phyloP scores from a whole-genome alignment of 2,329 filamentous ascomycete species.

The Pseudocercospora fijiensis region DNA sequence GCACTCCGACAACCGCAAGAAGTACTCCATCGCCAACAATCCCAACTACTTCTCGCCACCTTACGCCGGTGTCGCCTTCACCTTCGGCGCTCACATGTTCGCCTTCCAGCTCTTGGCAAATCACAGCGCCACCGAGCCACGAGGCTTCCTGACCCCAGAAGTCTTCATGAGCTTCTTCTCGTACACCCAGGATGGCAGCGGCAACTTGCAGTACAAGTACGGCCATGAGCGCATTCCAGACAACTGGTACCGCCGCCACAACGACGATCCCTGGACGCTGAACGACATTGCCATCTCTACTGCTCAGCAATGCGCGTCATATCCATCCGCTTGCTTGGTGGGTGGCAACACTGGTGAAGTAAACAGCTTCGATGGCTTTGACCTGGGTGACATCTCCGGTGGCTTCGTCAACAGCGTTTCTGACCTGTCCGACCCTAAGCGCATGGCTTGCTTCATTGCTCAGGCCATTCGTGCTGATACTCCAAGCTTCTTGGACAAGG shows the following conservation, averaged over 20 bases:
- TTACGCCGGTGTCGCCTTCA: slow-evolving; percentile 33
- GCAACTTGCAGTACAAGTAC: slow-evolving; percentile 24
- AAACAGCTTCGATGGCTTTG: slow-evolving; percentile 30
- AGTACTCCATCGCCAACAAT: slow-evolving; percentile 32
- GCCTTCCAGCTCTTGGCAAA: slow-evolving; percentile 29
- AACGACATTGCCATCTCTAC: slow-evolving; percentile 29
- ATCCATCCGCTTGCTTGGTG: slow-evolving; percentile 28
- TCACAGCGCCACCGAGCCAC: slow-evolving; percentile 30
- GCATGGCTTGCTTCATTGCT: slow-evolving; percentile 29
- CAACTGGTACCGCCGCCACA: slow-evolving; percentile 32
- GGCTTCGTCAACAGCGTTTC: slow-evolving; percentile 27
- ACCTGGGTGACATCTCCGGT: slow-evolving; percentile 29
- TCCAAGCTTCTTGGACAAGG: slow-evolving; percentile 25
- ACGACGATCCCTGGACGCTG: slow-evolving; percentile 29
- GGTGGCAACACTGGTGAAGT: slow-evolving; percentile 32
- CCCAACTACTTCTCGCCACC: slow-evolving; percentile 32
- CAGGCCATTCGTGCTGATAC: slow-evolving; percentile 30
- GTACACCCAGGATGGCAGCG: slow-evolving; percentile 28
- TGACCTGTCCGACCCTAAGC: slow-evolving; percentile 28
- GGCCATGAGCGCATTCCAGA: slow-evolving; percentile 30
- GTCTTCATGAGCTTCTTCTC: slow-evolving; percentile 28
- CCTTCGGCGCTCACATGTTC: slow-evolving; percentile 35
- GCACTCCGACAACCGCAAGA: slow-evolving; percentile 32
- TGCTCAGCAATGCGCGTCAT: slow-evolving; percentile 30
- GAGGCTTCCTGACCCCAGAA: slow-evolving; percentile 27